Evolutionary conservation across 345 rosid genomes (phyloP).

Genomic region (Salix arbutifolia): DNA sequence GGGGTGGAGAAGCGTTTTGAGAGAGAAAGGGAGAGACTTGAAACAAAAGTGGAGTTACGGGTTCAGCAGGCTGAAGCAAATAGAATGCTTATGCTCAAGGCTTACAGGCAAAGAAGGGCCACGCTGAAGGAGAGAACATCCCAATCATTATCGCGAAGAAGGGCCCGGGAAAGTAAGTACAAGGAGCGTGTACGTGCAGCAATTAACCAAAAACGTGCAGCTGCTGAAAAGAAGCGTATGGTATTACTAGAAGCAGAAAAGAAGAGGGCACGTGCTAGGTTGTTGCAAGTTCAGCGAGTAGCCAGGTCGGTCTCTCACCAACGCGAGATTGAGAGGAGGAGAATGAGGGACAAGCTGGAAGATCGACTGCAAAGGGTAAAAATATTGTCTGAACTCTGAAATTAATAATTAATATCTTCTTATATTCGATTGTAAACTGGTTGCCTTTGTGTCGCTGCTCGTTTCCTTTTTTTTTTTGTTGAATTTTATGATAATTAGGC

Average conservation of each 20-base stretch:
- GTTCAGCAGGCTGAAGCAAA: constrained; percentile 89
- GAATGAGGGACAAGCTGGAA: constrained; percentile 78
- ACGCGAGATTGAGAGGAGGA: constrained; percentile 88
- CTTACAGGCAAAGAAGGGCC: constrained; percentile 66
- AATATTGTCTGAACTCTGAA: constrained; percentile 4
- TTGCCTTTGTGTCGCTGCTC: background rate
- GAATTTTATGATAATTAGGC: constrained; percentile 49
- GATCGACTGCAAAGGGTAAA: constrained; percentile 75
- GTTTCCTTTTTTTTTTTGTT: background rate
- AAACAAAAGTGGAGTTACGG: constrained; percentile 68
- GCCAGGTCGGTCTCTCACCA: constrained; percentile 70
- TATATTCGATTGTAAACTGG: background rate
- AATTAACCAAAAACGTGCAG: constrained; percentile 79
- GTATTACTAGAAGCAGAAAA: constrained; percentile 85
- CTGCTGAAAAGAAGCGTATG: constrained; percentile 90
- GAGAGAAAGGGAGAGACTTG: constrained; percentile 81
- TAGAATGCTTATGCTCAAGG: constrained; percentile 79
- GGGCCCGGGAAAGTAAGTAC: constrained; percentile 83
- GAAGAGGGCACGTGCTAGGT: constrained; percentile 77
- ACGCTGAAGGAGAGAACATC: constrained; percentile 74
- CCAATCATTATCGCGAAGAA: constrained; percentile 69
- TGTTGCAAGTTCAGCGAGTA: constrained; percentile 62
- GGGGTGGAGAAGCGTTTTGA: constrained; percentile 69
- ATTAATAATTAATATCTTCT: background rate
- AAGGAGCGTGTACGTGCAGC: constrained; percentile 78